Evolutionary conservation across 192 early-diverging fungal genomes (phyloP).

Genomic region (Glomus cerebriforme): DNA sequence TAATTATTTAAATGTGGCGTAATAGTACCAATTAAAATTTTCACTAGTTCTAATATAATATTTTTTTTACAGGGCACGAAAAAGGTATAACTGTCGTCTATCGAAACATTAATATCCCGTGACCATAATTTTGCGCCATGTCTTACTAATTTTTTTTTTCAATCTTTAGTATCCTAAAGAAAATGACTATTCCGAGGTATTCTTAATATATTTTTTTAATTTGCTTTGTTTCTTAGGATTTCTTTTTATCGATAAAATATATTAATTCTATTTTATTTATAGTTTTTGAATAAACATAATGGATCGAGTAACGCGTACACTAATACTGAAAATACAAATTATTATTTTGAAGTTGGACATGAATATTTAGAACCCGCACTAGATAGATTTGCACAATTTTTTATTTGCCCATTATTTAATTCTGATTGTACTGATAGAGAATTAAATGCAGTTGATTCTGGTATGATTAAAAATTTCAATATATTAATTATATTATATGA

Average conservation of each 20-base stretch:
- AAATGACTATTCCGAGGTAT: conserved; percentile 70
- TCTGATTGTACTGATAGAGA: conserved; percentile 91
- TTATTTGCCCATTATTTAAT: conserved; percentile 87
- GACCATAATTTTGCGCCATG: not conserved
- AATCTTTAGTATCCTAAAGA: conserved; percentile 70
- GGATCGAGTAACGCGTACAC: conserved; percentile 86
- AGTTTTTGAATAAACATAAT: conserved; percentile 72
- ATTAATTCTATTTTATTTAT: not conserved
- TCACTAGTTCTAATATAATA: not conserved
- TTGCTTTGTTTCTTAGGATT: not conserved
- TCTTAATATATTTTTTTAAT: not conserved
- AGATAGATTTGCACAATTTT: conserved; percentile 88
- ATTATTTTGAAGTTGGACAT: conserved; percentile 80
- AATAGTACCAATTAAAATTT: not conserved
- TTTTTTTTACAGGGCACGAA: conserved; percentile 9
- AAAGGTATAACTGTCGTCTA: not conserved
- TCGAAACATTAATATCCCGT: not conserved
- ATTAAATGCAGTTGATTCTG: conserved; percentile 91
- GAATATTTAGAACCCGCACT: conserved; percentile 58
- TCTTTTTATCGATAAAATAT: not conserved
- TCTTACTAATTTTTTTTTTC: not conserved
- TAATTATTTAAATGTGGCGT: conserved; percentile 39
- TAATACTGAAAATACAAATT: conserved; percentile 77
- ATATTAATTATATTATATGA: no score
- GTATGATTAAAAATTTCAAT: conserved; percentile 38